These are phyloP conservation scores for Phytophthora hybrid DNA, from an alignment of 352 stramenopile genomes.

Conservation along the genomic window DNA sequence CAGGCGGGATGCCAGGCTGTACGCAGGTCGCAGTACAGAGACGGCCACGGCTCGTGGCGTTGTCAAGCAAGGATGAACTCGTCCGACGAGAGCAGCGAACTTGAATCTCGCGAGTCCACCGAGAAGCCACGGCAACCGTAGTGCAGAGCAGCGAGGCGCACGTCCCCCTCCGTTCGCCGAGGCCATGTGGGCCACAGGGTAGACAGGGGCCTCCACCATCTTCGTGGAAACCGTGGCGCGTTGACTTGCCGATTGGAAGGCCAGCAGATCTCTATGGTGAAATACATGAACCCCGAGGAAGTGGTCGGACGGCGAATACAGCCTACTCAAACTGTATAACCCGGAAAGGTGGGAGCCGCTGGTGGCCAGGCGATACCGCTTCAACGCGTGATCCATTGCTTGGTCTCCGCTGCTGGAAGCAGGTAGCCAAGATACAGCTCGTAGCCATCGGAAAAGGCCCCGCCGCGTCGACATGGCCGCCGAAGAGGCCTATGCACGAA, in stretches of 20 bases:
- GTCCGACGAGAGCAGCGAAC: constrained; percentile 21
- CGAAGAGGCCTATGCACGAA: constrained; percentile 29
- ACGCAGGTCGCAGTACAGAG: constrained; percentile 33
- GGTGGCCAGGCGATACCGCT: background rate
- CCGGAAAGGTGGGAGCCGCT: constrained; percentile 22
- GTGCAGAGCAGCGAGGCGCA: constrained; percentile 32
- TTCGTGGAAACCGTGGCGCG: constrained; percentile 26
- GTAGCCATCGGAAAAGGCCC: constrained; percentile 19
- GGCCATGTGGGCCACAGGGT: constrained; percentile 39
- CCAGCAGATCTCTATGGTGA: constrained; percentile 30
- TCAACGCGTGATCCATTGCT: background rate
- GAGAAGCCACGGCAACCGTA: constrained; percentile 37
- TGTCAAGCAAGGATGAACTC: constrained; percentile 40
- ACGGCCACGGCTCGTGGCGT: constrained; percentile 33
- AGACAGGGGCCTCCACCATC: constrained; percentile 46
- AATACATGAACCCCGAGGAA: constrained; percentile 16
- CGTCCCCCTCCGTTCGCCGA: constrained; percentile 38
- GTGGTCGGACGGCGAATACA: constrained; percentile 16
- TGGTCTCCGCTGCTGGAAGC: background rate
- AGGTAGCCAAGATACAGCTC: constrained; percentile 8
- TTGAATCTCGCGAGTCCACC: constrained; percentile 40
- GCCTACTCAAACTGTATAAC: constrained; percentile 43
- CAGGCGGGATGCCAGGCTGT: constrained; percentile 35
- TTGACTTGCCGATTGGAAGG: constrained; percentile 34
- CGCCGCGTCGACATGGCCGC: constrained; percentile 3